Evolutionary conservation across 306 rosid species (phyloP), one percentile per base, ranked within the genome.

Genomic region (Sesbania bispinosa): DNA sequence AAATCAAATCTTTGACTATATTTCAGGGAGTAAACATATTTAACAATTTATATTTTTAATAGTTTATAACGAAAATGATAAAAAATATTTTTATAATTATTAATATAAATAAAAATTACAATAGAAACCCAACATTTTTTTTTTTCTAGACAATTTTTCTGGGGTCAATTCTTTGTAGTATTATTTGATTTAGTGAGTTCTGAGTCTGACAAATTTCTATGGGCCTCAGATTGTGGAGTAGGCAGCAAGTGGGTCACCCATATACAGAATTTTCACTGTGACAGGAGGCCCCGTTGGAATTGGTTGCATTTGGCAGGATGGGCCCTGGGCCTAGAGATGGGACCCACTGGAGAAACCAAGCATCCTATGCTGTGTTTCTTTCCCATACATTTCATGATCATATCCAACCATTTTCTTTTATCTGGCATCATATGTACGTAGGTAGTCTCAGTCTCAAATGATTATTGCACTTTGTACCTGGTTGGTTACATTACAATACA

Each of bases 221-320:
- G 84, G 78, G 85, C 84, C 77, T 73, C 35, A 14, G 53, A 57
- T 67, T 52, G 83, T 78, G 83, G 81, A 61, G 62, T 18, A 45
- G 62, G 32, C 80, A 58, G 76, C 21, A 57, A 60, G 83, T 77
- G 85, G 86, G 86, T 30, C 84, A 67, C 62, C n/a, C 33, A 29
- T 51, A 29, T 9, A 45, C 59, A 41, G 6, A 36, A 20, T 23
- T 64, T 67, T 48, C 52, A 30, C 62, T 1, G 13, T 59, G 74
- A 50, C 79, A 52, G 15, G 33, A 42, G 85, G 85, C 68, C 83
- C 88, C 83, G 59, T 47, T 2, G 0, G 24, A 36, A 32, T 67
- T 66, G 19, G 78, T 73, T 81, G 70, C 71, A 69, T 65, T 46
- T 61, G 65, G 59, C 83, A 74, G 80, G 4, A 30, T 67, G 83